Conservation (phyloP, 2,329 filamentous ascomycete species). For the Hymenoscyphus repandus region DNA sequence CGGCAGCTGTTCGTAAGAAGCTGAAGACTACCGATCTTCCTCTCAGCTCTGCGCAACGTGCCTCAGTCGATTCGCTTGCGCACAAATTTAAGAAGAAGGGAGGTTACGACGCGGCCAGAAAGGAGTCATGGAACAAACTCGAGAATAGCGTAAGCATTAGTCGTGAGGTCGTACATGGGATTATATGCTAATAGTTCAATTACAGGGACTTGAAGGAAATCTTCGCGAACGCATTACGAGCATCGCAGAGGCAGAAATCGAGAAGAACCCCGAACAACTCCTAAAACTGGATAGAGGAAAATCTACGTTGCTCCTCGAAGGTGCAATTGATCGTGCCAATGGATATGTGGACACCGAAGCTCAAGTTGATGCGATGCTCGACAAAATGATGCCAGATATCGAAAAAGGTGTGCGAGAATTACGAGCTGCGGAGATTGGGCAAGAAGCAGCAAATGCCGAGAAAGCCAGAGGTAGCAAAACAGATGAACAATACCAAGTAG, state of each 20-base stretch:
- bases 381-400: conserved; percentile 55
- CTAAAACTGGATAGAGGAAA: conserved; percentile 69
- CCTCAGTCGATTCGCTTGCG: conserved; percentile 69
- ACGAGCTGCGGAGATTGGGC: conserved; percentile 62
- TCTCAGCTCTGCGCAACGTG: conserved; percentile 65
- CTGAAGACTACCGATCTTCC: conserved; percentile 73
- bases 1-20: conserved; percentile 36
- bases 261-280: conserved; percentile 65
- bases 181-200: conserved; percentile 5
- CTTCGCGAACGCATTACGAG: conserved; percentile 62
- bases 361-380: conserved; percentile 63
- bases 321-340: conserved; percentile 69
- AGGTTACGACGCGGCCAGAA: conserved; percentile 72
- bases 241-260: conserved; percentile 68
- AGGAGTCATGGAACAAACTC: conserved; percentile 71
- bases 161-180: background rate
- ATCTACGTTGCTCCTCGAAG: conserved; percentile 70
- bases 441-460: conserved; percentile 63
- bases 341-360: conserved; percentile 68
- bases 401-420: conserved; percentile 66
- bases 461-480: conserved; percentile 61
- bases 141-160: conserved; percentile 53
- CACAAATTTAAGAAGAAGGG: conserved; percentile 83
- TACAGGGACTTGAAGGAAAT: conserved; percentile 63
- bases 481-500: conserved; percentile 67